Percentiles rank a stretch among this genome's conserved stretches.
Evolutionary conservation across 768 basidiomycete genomes (phyloP).

Genomic region (Suillus hirtellus): DNA sequence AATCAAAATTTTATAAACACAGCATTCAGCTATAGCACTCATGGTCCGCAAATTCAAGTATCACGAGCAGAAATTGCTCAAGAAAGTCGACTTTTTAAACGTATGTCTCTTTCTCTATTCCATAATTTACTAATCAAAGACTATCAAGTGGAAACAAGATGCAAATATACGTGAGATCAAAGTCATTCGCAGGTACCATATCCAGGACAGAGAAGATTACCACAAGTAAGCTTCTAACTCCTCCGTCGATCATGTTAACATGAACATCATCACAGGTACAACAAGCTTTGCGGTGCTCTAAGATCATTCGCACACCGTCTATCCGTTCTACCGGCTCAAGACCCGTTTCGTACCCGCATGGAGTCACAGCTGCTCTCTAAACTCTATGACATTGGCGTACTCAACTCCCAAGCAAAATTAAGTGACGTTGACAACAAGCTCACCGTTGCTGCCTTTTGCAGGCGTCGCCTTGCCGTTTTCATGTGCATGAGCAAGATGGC

Average conservation of each 20-base stretch:
- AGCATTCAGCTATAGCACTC: background rate
- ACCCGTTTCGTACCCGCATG: conserved; percentile 84
- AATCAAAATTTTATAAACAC: conserved; percentile 6
- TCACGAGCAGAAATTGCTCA: conserved; percentile 93
- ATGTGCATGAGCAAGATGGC: conserved; percentile 94
- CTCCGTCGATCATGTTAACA: conserved; percentile 1
- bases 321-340: conserved; percentile 83
- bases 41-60: conserved; percentile 95
- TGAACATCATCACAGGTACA: conserved; percentile 59
- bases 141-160: conserved; percentile 91
- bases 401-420: conserved; percentile 84
- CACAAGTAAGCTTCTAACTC: conserved; percentile 59
- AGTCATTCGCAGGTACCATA: conserved; percentile 93
- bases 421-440: conserved; percentile 94
- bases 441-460: conserved; percentile 92
- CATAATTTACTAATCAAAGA: background rate
- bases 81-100: conserved; percentile 96
- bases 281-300: conserved; percentile 89
- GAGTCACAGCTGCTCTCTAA: conserved; percentile 89
- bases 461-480: conserved; percentile 88
- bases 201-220: conserved; percentile 93
- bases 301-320: conserved; percentile 85
- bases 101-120: conserved; percentile 42
- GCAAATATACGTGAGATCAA: conserved; percentile 86
- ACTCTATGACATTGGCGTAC: conserved; percentile 95